These are phyloP conservation scores for Stachybotrys elegans DNA, from an alignment of 2,329 filamentous ascomycete species.

Conservation along the genomic window DNA sequence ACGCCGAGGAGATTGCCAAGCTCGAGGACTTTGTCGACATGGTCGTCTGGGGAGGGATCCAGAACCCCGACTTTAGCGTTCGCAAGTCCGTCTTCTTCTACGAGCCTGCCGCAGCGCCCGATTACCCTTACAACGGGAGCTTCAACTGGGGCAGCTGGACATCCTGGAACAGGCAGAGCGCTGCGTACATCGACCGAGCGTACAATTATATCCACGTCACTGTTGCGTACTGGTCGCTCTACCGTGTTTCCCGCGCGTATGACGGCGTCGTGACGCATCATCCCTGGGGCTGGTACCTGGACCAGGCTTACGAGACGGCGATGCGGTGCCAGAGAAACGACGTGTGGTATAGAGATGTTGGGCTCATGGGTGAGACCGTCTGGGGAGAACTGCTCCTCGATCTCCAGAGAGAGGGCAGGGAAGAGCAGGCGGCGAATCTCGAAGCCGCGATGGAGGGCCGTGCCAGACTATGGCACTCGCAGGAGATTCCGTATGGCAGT, in stretches of 20 bases:
- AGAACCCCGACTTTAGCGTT: constrained; percentile 41
- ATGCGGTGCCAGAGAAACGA: constrained; percentile 31
- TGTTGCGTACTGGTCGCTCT: constrained; percentile 53
- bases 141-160: constrained; percentile 46
- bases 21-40: constrained; percentile 50
- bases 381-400: constrained; percentile 48
- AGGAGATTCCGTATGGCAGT: constrained; percentile 51
- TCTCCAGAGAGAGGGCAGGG: constrained; percentile 40
- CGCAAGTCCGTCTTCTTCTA: constrained; percentile 55
- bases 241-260: constrained; percentile 46
- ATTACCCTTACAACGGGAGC: constrained; percentile 36
- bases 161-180: constrained; percentile 42
- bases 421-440: constrained; percentile 30
- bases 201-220: constrained; percentile 57
- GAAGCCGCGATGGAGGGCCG: constrained; percentile 42
- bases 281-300: constrained; percentile 50
- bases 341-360: constrained; percentile 38
- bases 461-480: constrained; percentile 42
- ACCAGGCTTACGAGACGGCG: constrained; percentile 47
- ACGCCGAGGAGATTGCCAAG: constrained; percentile 41
- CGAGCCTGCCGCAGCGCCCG: constrained; percentile 35
- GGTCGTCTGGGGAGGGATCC: constrained; percentile 45
- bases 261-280: constrained; percentile 35
- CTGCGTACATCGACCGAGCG: constrained; percentile 43
- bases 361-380: constrained; percentile 57